phyloP scores from a whole-genome alignment of 1,284 basidiomycete genomes.

The Sporisorium graminicola region DNA sequence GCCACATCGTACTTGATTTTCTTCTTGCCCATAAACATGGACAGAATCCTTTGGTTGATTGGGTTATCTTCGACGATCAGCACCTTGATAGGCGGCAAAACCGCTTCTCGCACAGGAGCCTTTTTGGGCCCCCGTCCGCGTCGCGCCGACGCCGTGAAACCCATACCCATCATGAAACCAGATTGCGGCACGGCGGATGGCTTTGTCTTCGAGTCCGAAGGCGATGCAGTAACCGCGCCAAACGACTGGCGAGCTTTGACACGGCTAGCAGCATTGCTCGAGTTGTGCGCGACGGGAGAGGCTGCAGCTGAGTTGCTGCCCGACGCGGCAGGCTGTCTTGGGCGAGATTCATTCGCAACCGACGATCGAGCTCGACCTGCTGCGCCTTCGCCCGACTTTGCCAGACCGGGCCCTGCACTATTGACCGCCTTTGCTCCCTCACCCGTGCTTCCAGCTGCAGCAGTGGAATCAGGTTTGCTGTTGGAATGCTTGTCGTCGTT shows the following conservation, averaged over 20 bases:
- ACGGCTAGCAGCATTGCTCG: conserved; percentile 14
- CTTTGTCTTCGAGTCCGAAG: conserved; percentile 36
- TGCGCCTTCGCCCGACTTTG: conserved; percentile 3
- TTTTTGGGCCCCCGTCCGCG: conserved; percentile 53
- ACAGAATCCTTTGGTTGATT: conserved; percentile 96
- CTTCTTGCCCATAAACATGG: conserved; percentile 95
- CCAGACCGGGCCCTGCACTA: not conserved
- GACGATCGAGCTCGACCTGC: not conserved
- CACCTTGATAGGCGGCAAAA: conserved; percentile 68
- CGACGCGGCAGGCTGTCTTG: not conserved
- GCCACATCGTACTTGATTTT: conserved; percentile 96
- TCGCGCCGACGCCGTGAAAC: conserved; percentile 51
- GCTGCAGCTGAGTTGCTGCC: conserved; percentile 16
- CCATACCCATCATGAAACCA: conserved; percentile 66
- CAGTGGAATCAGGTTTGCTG: not conserved
- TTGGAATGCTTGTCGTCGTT: conserved; percentile 3
- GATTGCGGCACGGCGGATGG: conserved; percentile 65
- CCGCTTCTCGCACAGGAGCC: conserved; percentile 57
- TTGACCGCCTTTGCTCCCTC: not conserved
- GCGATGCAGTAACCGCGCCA: conserved; percentile 23
- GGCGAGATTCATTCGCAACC: not conserved
- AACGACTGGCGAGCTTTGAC: conserved; percentile 26
- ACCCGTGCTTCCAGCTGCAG: not conserved
- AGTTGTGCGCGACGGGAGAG: conserved; percentile 19
- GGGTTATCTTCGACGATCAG: conserved; percentile 81